Evolutionary conservation across 2,329 filamentous ascomycete genomes (phyloP).

Genomic region (Drechslerella coelobrocha): DNA sequence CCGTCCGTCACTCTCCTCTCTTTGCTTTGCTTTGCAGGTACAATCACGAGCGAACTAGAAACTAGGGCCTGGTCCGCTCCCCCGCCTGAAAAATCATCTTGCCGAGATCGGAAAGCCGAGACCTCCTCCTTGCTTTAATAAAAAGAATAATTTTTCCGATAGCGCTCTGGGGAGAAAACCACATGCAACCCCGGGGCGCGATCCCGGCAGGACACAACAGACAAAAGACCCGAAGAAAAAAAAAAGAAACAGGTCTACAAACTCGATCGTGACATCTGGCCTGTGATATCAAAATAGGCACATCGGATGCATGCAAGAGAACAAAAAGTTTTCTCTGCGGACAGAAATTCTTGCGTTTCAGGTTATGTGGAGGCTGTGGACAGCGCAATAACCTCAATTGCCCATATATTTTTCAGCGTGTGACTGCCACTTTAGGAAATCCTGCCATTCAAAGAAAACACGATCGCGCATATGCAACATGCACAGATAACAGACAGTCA

Average conservation of each 20-base stretch:
- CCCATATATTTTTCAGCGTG: background rate
- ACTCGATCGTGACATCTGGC: background rate
- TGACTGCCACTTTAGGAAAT: background rate
- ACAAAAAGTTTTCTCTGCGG: background rate
- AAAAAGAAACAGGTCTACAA: background rate
- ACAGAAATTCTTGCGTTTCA: background rate
- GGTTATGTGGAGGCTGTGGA: background rate
- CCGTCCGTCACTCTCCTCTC: conserved; percentile 48
- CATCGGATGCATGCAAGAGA: background rate
- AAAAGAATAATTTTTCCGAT: conserved; percentile 44
- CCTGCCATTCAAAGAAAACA: background rate
- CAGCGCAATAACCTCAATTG: background rate
- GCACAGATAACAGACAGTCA: background rate
- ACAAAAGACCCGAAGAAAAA: conserved; percentile 37
- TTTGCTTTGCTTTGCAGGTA: conserved; percentile 14
- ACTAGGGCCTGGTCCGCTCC: too few species aligned
- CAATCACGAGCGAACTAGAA: conserved; percentile 24
- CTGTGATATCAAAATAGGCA: background rate
- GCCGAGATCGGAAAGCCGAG: conserved; percentile 35
- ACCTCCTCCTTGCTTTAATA: background rate
- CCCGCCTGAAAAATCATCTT: conserved; percentile 26
- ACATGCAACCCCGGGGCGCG: background rate
- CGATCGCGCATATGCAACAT: background rate
- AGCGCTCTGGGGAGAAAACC: background rate
- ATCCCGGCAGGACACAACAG: conserved; percentile 22